Evolutionary conservation across 2,329 filamentous ascomycete genomes (phyloP), one percentile per base, ranked within the genome.

Genomic region (Lojkania enalia): DNA sequence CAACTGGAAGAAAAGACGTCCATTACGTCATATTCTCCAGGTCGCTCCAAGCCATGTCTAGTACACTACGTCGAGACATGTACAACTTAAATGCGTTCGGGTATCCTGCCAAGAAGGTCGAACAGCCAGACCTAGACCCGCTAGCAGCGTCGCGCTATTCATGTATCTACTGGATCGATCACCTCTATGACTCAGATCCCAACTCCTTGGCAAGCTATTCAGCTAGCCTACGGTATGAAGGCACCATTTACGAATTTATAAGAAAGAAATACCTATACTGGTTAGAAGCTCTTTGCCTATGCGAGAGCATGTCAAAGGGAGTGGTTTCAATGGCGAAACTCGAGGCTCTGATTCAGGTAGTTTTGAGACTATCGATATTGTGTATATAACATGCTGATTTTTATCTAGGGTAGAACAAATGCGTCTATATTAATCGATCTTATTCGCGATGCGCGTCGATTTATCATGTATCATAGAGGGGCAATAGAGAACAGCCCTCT

Each of bases 111-210:
- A 35, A 54, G 30, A 15, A 55, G 29, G 50, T 63, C 25, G 32
- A 54, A 35, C 47, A 47, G 48, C 44, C 60, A 37, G 14, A 51
- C 44, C 45, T 54, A 42, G 50, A 65, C 52, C 51, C 53, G 41
- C 43, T 67, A 31, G 50, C 55, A 4, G n/a, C 55, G 7, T 36
- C 61, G 23, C 52, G 50, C 14, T 55, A 52, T 30, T 58, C n/a
- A n/a, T n/a, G n/a, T n/a, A 42, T 66, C 31, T 65, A 65, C 48
- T 72, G 67, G 70, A 48, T 62, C 20, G 54, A 61, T 36, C 65
- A 70, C 49, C 44, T 69, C 20, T 59, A 43, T 40, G 55, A 52
- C 25, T 48, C n/a, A 16, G 44, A 43, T 5, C n/a, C 20, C 13
- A 36, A 38, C 20, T 20, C 29, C 35, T 42, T 19, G 32, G n/a